Percentiles rank a stretch among this genome's conserved stretches.
Evolutionary conservation across 768 basidiomycete genomes (phyloP).

Genomic region (Tulasnella sp.): DNA sequence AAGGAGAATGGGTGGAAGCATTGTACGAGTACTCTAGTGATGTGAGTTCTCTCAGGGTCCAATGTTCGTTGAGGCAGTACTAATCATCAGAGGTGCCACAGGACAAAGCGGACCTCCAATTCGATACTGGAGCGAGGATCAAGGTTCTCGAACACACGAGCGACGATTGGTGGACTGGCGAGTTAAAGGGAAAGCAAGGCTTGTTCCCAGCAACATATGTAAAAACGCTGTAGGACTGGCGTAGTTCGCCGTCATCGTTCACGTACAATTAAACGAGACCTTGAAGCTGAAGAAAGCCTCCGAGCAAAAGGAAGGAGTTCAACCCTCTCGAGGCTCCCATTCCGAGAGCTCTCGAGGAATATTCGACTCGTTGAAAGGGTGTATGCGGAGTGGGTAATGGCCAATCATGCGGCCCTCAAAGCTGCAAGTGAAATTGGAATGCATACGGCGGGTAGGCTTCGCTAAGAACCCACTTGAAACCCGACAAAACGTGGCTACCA

Average conservation of each 20-base stretch:
- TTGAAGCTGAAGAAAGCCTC: not conserved
- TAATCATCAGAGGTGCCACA: not conserved
- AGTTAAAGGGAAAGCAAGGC: conserved; percentile 30
- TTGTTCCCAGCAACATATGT: conserved; percentile 32
- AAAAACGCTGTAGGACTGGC: conserved; percentile 17
- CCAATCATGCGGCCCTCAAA: too few species aligned
- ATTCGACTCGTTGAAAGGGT: too few species aligned
- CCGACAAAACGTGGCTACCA: too few species aligned
- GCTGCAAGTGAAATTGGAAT: too few species aligned
- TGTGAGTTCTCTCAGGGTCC: conserved; percentile 14
- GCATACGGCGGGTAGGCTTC: too few species aligned
- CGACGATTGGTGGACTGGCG: conserved; percentile 38
- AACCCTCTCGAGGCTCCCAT: not conserved
- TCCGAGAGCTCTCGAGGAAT: too few species aligned
- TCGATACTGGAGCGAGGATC: conserved; percentile 32
- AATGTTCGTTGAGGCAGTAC: not conserved
- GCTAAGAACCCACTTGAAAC: too few species aligned
- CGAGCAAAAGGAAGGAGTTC: not conserved
- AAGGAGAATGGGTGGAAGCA: conserved; percentile 22
- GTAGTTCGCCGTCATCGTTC: not conserved
- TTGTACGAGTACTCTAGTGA: conserved; percentile 22
- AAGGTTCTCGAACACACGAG: conserved; percentile 30
- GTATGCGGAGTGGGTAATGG: too few species aligned
- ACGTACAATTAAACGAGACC: not conserved
- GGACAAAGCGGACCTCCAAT: conserved; percentile 32